Evolutionary conservation across 1,139 yeast genomes (phyloP).

Genomic region (Kluyveromyces sp.): DNA sequence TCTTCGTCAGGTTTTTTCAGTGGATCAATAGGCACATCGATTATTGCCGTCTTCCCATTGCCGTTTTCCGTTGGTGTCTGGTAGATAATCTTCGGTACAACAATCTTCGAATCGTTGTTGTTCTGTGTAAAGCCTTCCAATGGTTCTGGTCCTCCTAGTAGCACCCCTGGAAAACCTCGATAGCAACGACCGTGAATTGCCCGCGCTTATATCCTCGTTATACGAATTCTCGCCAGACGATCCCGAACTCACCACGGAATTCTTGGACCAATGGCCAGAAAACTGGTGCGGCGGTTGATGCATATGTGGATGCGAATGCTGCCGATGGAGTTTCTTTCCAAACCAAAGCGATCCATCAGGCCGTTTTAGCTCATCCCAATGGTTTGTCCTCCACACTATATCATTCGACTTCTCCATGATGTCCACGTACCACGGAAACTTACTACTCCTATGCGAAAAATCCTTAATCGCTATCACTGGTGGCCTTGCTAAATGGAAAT

Average conservation of each 20-base stretch:
- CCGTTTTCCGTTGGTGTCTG: not conserved
- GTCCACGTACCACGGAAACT: conserved; percentile 55
- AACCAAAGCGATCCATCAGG: conserved; percentile 56
- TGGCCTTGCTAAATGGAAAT: conserved; percentile 20
- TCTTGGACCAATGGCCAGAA: not conserved
- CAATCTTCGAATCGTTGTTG: not conserved
- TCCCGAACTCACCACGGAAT: not conserved
- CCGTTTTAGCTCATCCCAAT: conserved; percentile 52
- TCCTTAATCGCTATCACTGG: conserved; percentile 26
- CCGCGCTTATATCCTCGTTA: not conserved
- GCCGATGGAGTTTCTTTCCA: conserved; percentile 26
- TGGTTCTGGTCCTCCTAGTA: conserved; percentile 1
- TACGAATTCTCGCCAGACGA: conserved; percentile 1
- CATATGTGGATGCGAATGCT: not conserved
- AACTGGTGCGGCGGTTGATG: too few relatives aligned
- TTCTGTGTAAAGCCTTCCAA: not conserved
- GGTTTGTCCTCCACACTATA: conserved; percentile 55
- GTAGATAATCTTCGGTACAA: conserved; percentile 3
- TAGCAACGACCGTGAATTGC: not conserved
- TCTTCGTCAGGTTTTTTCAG: not conserved
- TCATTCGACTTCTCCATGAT: conserved; percentile 57
- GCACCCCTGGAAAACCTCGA: conserved; percentile 1
- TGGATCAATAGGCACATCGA: conserved; percentile 2
- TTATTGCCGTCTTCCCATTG: conserved; percentile 2
- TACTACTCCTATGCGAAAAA: conserved; percentile 21